Conservation (phyloP, 2,329 filamentous ascomycete genomes). For the Sphaceloma murrayae region DNA sequence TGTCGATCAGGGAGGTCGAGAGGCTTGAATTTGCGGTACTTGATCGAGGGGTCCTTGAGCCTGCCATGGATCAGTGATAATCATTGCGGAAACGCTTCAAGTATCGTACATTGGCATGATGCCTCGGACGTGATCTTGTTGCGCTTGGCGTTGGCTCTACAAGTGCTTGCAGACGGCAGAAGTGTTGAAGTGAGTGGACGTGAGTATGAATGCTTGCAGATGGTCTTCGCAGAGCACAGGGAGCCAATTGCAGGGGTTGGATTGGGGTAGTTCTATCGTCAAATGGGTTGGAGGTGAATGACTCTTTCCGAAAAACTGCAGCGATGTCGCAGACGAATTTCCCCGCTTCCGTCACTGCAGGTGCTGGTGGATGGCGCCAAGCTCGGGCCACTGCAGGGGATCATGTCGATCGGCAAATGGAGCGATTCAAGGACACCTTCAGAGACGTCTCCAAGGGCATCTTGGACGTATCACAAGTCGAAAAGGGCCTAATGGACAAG, state of each 20-base stretch:
- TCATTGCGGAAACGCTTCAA: background rate
- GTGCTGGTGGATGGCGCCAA: too few relatives aligned
- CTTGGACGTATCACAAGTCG: too few relatives aligned
- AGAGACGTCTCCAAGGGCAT: too few relatives aligned
- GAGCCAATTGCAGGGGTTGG: too few relatives aligned
- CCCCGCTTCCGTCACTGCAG: conserved; percentile 14
- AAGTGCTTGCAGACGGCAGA: background rate
- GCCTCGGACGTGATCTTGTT: conserved; percentile 2
- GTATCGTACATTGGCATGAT: conserved; percentile 19
- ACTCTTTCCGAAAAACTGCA: conserved; percentile 12
- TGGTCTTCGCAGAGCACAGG: too few relatives aligned
- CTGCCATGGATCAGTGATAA: conserved; percentile 17
- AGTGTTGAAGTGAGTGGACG: background rate
- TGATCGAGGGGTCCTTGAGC: conserved; percentile 67
- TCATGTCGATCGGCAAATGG: too few relatives aligned
- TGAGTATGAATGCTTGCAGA: background rate
- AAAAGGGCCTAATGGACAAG: too few relatives aligned
- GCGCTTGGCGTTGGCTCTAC: background rate
- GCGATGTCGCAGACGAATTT: conserved; percentile 12
- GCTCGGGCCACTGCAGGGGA: conserved; percentile 6
- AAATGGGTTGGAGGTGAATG: background rate
- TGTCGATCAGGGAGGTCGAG: conserved; percentile 59
- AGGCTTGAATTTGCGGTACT: conserved; percentile 63
- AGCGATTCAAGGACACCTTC: too few relatives aligned
- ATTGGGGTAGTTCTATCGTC: background rate